These are phyloP conservation scores for Sphagnurus paluster DNA, from an alignment of 1,284 basidiomycete genomes.

Conservation along the genomic window DNA sequence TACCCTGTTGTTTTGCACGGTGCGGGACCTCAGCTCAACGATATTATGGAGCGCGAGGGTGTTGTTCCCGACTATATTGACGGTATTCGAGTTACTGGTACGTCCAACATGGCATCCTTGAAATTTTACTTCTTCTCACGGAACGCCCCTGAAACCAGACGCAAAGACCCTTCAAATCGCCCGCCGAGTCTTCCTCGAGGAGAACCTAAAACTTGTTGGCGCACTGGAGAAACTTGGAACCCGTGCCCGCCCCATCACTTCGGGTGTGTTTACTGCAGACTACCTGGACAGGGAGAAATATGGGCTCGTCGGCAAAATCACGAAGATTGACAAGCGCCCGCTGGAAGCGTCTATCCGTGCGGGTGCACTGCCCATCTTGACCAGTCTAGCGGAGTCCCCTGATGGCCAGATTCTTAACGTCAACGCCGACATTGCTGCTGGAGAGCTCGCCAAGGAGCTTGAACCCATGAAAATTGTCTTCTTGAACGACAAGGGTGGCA, in stretches of 20 bases:
- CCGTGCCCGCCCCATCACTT: conserved; percentile 92
- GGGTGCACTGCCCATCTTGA: conserved; percentile 91
- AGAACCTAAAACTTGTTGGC: conserved; percentile 90
- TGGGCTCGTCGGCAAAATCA: conserved; percentile 93
- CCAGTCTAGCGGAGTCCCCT: conserved; percentile 86
- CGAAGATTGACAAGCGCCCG: conserved; percentile 89
- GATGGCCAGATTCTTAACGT: conserved; percentile 96
- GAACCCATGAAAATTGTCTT: conserved; percentile 99
- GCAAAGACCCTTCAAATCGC: conserved; percentile 91
- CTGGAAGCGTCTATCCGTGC: conserved; percentile 93
- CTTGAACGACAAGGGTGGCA: conserved; percentile 96
- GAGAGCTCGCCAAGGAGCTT: conserved; percentile 93
- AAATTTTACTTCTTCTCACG: conserved; percentile 3
- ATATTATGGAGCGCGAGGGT: conserved; percentile 87
- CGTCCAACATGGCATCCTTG: conserved; percentile 32
- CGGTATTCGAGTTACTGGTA: conserved; percentile 91
- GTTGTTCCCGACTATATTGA: conserved; percentile 94
- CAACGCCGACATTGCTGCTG: conserved; percentile 95
- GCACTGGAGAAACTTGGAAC: conserved; percentile 92
- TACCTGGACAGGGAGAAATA: conserved; percentile 94
- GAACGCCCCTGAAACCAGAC: conserved; percentile 48
- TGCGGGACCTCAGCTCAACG: conserved; percentile 92
- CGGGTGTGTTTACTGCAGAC: conserved; percentile 93
- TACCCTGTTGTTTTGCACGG: conserved; percentile 96
- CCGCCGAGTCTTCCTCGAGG: conserved; percentile 93